Evolutionary conservation across 345 rosid genomes (phyloP), one percentile per base, ranked within the genome.

Genomic region (Hypericum perforatum): DNA sequence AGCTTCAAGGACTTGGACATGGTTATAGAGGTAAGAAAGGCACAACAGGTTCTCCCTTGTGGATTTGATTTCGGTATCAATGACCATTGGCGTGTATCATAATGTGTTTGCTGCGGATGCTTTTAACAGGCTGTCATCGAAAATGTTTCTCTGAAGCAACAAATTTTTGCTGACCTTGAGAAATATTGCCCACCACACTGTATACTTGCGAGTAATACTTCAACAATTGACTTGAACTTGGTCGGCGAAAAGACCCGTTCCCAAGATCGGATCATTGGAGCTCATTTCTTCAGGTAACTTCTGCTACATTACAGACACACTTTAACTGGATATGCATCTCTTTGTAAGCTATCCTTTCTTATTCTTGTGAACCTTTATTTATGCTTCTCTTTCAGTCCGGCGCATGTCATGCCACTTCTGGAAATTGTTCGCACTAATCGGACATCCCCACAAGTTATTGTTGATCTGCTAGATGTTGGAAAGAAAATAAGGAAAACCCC

Each of bases 91-190:
- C 32, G 1, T 22, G 32, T 22, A 22, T 22, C 32, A 22, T 22
- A 22, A 22, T 22, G 32, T 22, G 32, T 65, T 60, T 66, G 39
- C 44, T 63, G 43, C 55, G 71, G 60, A 56, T 78, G 65, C 50
- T 75, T 75, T 74, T 65, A 62, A 55, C 84, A 92, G 98, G 97
- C 97, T 43, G 97, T 85, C 41, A 85, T 85, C 57, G 99, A 89
- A 79, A 78, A 89, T 45, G 54, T 89, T 63, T 74, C 91, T 44
- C 53, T 94, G 82, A 94, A 94, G 89, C 97, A 94, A 71, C 84
- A 94, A 68, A 94, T 94, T 45, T 94, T 94, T 76, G 64, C 73
- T 60, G 97, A 94, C 38, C 51, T 58, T 45, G 60, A 57, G 47
- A 57, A 39, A 12, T 13, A 39, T 37, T 57, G 61, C 52, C 52